phyloP scores from a whole-genome alignment of 2,329 filamentous ascomycete genomes.

The Xylogone sp. region DNA sequence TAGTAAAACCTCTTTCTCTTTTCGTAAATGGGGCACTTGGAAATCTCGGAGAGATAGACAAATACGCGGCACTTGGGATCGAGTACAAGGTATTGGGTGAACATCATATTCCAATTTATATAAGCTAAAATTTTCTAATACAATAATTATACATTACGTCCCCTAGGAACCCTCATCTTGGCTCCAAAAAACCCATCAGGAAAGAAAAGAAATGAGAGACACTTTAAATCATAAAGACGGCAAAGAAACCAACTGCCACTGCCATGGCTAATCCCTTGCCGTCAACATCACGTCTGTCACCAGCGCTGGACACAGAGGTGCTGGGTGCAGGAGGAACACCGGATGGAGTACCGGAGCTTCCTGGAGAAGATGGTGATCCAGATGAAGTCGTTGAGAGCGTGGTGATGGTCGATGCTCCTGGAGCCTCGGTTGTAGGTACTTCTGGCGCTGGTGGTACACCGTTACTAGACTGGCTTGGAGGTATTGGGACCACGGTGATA shows the following conservation, averaged over 20 bases:
- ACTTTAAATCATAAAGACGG: not conserved
- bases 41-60: too few species aligned
- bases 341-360: not conserved
- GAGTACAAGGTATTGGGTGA: too few species aligned
- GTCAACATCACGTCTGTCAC: slow-evolving; percentile 37
- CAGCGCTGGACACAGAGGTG: slow-evolving; percentile 25
- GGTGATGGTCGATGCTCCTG: too few species aligned
- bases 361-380: not conserved
- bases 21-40: too few species aligned
- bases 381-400: not conserved
- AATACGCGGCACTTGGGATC: too few species aligned
- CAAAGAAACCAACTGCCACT: not conserved
- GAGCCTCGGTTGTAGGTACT: too few species aligned
- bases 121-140: not conserved
- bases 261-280: slow-evolving; percentile 8
- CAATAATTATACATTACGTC: not conserved
- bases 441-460: not conserved
- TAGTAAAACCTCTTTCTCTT: too few species aligned
- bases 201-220: not conserved
- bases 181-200: not conserved
- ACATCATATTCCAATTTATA: too few species aligned
- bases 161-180: not conserved
- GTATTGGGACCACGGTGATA: not conserved
- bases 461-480: not conserved
- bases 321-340: not conserved